Base-by-base conservation (phyloP, 139 green algal species). In the Mesotaenium endlicherianum region DNA sequence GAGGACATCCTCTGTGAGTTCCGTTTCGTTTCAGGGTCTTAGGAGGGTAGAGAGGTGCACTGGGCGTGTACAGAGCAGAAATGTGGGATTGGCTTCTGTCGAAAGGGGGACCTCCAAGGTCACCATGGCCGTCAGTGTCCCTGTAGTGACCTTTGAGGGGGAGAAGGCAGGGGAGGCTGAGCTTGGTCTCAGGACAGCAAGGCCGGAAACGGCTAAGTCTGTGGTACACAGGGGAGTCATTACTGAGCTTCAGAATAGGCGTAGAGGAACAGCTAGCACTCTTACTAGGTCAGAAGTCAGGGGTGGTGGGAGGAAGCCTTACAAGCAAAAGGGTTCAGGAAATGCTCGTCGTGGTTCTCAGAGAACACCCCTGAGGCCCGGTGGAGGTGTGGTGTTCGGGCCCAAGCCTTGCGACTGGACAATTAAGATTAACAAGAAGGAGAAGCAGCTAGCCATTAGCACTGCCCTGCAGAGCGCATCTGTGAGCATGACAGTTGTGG, bases 381-480 rank as follows among this genome's bases (percentile, higher is more conserved):
- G 95, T 70, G 96, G 96, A 90, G 96, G 96, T 89, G 92, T 99
- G 34, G 90, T 88, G 41, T 99, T 99, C 83, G 97, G 97, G 40
- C 97, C 97, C 85, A 99, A 98, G 93, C 95, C 97, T 60, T 93
- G 93, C 69, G 96, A 99, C 90, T 99, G 94, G 94, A 92, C 77
- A 53, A 95, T 98, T 89, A 95, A 93, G 80, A 99, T 99, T 94
- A 99, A 99, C 94, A 97, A 97, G 90, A 98, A 98, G 92, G 97
- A 99, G 92, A 91, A 92, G 40, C 92, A 93, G 36, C 88, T 99
- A 36, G 96, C 96, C 1, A 81, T 98, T 67, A 93, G 93, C 40
- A 98, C 97, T 43, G 95, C 96, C 8, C 85, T 99, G 69, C 94
- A 97, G 87, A 94, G 79, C 72, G 96, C 97, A 1, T 92, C 93